A percentile compares a stretch with the other conserved stretches of the same genome.
Conservation (phyloP, 2,329 filamentous ascomycete species). For the Calonectria pteridis region DNA sequence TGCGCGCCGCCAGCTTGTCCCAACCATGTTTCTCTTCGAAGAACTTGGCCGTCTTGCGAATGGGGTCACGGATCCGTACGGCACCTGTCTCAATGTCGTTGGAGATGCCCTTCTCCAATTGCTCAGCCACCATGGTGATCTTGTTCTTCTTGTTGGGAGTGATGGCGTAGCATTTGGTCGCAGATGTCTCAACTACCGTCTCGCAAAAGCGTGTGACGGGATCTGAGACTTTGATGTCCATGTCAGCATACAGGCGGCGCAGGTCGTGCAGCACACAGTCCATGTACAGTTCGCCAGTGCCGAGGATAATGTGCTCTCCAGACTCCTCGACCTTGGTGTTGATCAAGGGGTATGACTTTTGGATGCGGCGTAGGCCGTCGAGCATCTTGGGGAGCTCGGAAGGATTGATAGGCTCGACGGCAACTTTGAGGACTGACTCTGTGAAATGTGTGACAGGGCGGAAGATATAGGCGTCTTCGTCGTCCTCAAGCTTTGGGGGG, state of each 20-base stretch:
- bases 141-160: slow-evolving; percentile 99
- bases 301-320: slow-evolving; percentile 93
- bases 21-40: slow-evolving; percentile 98
- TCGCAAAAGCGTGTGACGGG: slow-evolving; percentile 98
- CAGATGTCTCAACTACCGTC: slow-evolving; percentile 96
- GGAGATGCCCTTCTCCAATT: slow-evolving; percentile 93
- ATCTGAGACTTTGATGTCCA: slow-evolving; percentile 99
- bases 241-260: slow-evolving; percentile 93
- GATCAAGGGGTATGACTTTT: slow-evolving; percentile 97
- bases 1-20: slow-evolving; percentile 92
- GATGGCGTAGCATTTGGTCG: slow-evolving; percentile 97
- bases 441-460: slow-evolving; percentile 94
- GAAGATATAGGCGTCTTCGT: slow-evolving; percentile 97
- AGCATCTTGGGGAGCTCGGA: slow-evolving; percentile 99
- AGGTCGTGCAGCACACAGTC: slow-evolving; percentile 98
- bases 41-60: slow-evolving; percentile 93
- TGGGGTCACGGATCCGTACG: slow-evolving; percentile 92
- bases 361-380: slow-evolving; percentile 94
- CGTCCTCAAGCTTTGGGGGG: slow-evolving; percentile 81
- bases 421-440: slow-evolving; percentile 97
- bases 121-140: slow-evolving; percentile 98
- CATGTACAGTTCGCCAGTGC: slow-evolving; percentile 99
- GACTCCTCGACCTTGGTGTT: slow-evolving; percentile 98
- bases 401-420: slow-evolving; percentile 97
- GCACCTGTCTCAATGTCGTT: slow-evolving; percentile 92